Base-by-base conservation (phyloP, 331 rosid species). In the Spiraea crenata region DNA sequence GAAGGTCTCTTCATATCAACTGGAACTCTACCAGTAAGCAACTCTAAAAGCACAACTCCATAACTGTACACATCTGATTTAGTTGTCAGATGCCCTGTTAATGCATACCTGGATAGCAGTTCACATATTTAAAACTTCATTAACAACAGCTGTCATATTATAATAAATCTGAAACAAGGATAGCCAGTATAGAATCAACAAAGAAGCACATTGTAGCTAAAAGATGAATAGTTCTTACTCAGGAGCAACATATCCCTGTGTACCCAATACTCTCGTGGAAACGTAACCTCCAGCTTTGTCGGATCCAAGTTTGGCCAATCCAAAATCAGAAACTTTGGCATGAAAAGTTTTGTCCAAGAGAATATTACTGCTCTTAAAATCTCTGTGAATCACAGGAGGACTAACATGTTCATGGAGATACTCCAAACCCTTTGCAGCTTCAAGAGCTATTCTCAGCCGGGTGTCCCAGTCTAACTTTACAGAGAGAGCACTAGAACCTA, bases 321-420 rank as follows among this genome's bases (percentile, higher is more conserved):
- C 97, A 16, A 93, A 93, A 87, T 93, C 99, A 63, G 97, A 89
- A 82, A 93, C 97, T 84, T 91, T 93, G 68, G 97, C 91, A 69
- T 87, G 96, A 73, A 87, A 80, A 31, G 81, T 81, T 82, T 73
- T 89, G 82, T 87, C 99, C 75, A 91, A 67, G 74, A 93, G 90
- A 73, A 93, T 87, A 84, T 93, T 93, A 83, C 99, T 93, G 82
- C 97, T 91, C 84, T 93, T 93, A 61, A 93, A 91, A 83, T 93
- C 97, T 82, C 99, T 84, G 80, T 93, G 99, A 72, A 91, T 93
- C 60, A 91, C 92, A 5, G 99, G 96, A 61, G 97, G 97, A 37
- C 78, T 83, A 56, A 91, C 92, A 45, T 91, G 91, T 78, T 93
- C 99, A 45, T 93, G 99, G 77, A 93, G 90, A 85, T 91, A 89